A percentile compares a stretch with the other conserved stretches of the same genome.
phyloP scores from a whole-genome alignment of 2,329 filamentous ascomycete species.

The Juglanconis oblonga region DNA sequence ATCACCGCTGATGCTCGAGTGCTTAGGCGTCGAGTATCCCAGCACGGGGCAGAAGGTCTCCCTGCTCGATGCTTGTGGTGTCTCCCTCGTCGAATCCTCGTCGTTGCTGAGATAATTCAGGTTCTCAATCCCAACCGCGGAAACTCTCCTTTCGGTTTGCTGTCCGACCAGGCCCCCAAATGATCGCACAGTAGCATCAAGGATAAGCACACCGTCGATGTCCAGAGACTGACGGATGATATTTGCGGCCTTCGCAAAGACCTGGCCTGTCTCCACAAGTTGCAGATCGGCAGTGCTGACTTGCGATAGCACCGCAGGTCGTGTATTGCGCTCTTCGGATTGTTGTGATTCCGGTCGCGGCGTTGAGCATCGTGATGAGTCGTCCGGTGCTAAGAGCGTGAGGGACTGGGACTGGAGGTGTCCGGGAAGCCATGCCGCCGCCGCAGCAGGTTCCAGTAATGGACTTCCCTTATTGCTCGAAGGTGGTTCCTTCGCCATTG shows the following conservation, averaged over 20 bases:
- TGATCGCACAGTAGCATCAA: constrained; percentile 31
- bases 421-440: not conserved
- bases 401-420: not conserved
- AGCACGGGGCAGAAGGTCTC: constrained; percentile 30
- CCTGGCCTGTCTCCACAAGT: constrained; percentile 12
- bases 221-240: constrained; percentile 42
- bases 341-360: constrained; percentile 13
- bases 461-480: not conserved
- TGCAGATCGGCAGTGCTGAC: constrained; percentile 17
- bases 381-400: constrained; percentile 2
- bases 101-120: constrained; percentile 16
- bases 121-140: constrained; percentile 7
- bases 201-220: constrained; percentile 36
- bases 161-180: constrained; percentile 27
- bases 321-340: constrained; percentile 6
- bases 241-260: constrained; percentile 32
- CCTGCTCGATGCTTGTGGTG: constrained; percentile 4
- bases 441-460: not conserved
- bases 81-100: constrained; percentile 9
- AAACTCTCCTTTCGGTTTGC: constrained; percentile 10
- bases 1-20: constrained; percentile 32
- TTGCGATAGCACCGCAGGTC: constrained; percentile 8
- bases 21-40: constrained; percentile 35
- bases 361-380: constrained; percentile 13
- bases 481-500: not conserved